Evolutionary conservation across 495 filamentous ascomycete species (phyloP).

Genomic region (Podospora australis): DNA sequence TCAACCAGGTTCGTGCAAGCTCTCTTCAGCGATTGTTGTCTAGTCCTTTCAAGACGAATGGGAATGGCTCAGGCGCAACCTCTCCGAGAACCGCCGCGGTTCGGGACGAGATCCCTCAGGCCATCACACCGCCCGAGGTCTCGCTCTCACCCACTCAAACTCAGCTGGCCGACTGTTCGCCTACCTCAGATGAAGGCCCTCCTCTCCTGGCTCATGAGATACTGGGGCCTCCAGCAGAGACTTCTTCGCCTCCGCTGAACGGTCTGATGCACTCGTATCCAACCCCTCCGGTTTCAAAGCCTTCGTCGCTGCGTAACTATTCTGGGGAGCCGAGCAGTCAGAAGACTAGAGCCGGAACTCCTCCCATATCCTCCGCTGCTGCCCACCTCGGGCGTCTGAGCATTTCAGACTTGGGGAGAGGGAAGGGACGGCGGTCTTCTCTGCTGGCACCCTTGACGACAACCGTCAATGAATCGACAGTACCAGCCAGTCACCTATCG

Average conservation of each 20-base stretch:
- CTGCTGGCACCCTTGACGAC: slow-evolving; percentile 54
- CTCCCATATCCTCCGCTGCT: slow-evolving; percentile 17
- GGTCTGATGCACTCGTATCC: slow-evolving; percentile 43
- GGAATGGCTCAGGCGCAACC: slow-evolving; percentile 30
- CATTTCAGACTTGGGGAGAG: slow-evolving; percentile 35
- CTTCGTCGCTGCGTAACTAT: slow-evolving; percentile 47
- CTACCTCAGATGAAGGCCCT: slow-evolving; percentile 35
- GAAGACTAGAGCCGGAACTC: slow-evolving; percentile 27
- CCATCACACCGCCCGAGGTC: slow-evolving; percentile 18
- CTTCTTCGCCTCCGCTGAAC: slow-evolving; percentile 27
- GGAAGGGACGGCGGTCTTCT: slow-evolving; percentile 42
- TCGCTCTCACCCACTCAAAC: slow-evolving; percentile 19
- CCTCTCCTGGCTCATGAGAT: slow-evolving; percentile 49
- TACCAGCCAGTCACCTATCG: slow-evolving; percentile 67
- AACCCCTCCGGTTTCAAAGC: slow-evolving; percentile 52
- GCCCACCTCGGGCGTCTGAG: slow-evolving; percentile 33
- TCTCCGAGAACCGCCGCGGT: slow-evolving; percentile 26
- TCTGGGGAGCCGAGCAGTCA: slow-evolving; percentile 39
- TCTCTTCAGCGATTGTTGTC: slow-evolving; percentile 37
- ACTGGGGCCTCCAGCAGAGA: slow-evolving; percentile 29
- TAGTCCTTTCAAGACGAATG: slow-evolving; percentile 30
- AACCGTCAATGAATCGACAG: slow-evolving; percentile 57
- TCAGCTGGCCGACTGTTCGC: slow-evolving; percentile 18
- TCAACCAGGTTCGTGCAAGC: slow-evolving; percentile 89
- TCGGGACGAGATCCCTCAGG: slow-evolving; percentile 31